Base-by-base conservation (phyloP, 345 rosid species). In the Clarkia xantiana region DNA sequence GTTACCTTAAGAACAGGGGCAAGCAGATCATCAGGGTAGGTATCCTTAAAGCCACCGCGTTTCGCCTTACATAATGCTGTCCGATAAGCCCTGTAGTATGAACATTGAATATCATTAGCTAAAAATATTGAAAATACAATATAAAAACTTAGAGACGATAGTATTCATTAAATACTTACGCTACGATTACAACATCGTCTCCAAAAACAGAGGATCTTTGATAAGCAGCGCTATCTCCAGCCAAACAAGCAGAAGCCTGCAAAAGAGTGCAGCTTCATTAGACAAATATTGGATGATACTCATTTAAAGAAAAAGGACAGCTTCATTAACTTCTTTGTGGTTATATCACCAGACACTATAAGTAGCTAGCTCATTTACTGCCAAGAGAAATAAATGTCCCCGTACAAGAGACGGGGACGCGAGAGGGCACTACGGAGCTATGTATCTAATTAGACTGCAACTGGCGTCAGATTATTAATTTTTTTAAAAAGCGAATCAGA, bases 191-290 rank as follows among this genome's bases (percentile, higher is more conserved):
- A 49, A 83, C 82, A 62, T 90, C 96, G 43, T 90, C 96, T 11
- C 86, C 97, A 59, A 67, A 84, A 2, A 57, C 70, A 49, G 85
- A 68, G 11, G 82, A 68, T 64, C 98, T 76, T 23, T 78, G 95
- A 68, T 89, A 84, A 0, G 90, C 89, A 39, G 98, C 80, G 59
- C 94, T 86, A 57, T 84, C 93, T n/a, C 97, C 99, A 40, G 97
- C 86, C 36, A 68, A 67, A 63, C 97, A 90, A 15, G 71, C 73
- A 45, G 84, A 81, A 44, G 76, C 83, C 97, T 86, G 62, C 15
- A 22, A 64, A 45, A 41, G 4, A 25, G 47, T 46, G 16, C 10
- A 25, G 20, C 2, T 18, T n/a, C 14, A 15, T 14, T 14, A 16
- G 47, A 44, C 11, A 15, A 44, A 44, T 16, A 14, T 49, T 49